These are phyloP conservation scores for Chrysosporium queenslandicum DNA, from an alignment of 2,329 filamentous ascomycete species.

Conservation along the genomic window DNA sequence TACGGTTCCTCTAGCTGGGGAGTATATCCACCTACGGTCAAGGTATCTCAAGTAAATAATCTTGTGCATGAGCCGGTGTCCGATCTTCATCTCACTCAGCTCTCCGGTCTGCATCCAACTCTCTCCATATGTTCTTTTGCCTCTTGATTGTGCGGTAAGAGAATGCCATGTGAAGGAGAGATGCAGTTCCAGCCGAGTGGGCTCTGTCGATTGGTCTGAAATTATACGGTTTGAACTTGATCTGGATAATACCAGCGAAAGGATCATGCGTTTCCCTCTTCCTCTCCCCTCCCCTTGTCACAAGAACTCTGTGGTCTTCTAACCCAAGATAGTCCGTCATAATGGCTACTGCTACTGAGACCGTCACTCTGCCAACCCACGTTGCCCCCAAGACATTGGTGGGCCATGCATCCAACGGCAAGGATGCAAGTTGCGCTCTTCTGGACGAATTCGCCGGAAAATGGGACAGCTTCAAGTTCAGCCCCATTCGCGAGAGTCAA, in stretches of 20 bases:
- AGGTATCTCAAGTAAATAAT: constrained; percentile 39
- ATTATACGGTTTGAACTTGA: constrained; percentile 94
- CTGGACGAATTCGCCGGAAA: constrained; percentile 59
- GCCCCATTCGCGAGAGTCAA: constrained; percentile 80
- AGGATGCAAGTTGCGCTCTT: constrained; percentile 40
- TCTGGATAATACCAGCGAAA: constrained; percentile 99
- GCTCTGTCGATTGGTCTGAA: constrained; percentile 37
- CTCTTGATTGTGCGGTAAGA: neutral
- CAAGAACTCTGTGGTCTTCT: constrained; percentile 26
- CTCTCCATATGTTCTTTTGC: neutral
- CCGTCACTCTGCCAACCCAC: constrained; percentile 30
- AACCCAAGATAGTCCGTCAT: constrained; percentile 31
- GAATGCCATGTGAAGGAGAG: too few species aligned
- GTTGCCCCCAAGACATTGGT: constrained; percentile 34
- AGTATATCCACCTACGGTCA: constrained; percentile 34
- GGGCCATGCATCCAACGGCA: constrained; percentile 29
- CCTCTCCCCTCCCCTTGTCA: constrained; percentile 23
- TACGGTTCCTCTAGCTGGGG: constrained; percentile 33
- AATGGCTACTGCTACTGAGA: constrained; percentile 59
- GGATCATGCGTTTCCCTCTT: constrained; percentile 73
- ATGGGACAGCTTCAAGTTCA: constrained; percentile 75
- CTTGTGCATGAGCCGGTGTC: constrained; percentile 57
- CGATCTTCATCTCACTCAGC: constrained; percentile 31
- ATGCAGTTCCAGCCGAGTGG: constrained; percentile 9
- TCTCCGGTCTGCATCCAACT: constrained; percentile 1